Evolutionary conservation across 371 early-diverging fungal genomes (phyloP), one percentile per base, ranked within the genome.

Genomic region (Funneliformis caledonium): DNA sequence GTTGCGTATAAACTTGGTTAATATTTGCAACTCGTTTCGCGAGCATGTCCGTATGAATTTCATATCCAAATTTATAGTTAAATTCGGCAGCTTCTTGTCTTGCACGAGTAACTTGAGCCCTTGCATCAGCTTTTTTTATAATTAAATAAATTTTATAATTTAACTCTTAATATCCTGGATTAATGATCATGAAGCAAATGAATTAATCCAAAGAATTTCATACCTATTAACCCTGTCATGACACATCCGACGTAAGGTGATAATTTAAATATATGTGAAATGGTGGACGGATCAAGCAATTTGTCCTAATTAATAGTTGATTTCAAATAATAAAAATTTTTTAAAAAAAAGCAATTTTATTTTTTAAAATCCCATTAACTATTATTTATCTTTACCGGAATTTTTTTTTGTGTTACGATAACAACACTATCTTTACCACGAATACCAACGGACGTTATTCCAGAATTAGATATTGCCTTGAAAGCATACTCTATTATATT

Each of bases 1-100:
- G 97, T 85, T 99, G 99, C 70, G 99, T 99, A 86, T 96, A 97
- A 50, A 99, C 97, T 91, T 99, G 99, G 85, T 98, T 98, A 83
- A 97, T 92, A 85, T 95, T 97, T 73, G 99, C 99, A 82, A 99
- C 93, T 79, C 98, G 94, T 87, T 97, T 97, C 67, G 98, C 98
- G 80, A 99, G 91, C 93, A 97, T 92, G 84, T 99, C 98, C 11
- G 95, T 91, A 43, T 98, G 94, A 69, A 99, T 98, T 80, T 98
- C 97, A 85, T 99, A 98, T 45, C 99, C 99, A 86, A 93, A 96
- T 88, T 99, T 98, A 91, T 99, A 98, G 52, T 95, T 93, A 90
- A 95, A 99, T 84, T 98, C 98, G 56, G 98, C 99, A 12, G 98
- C 98, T 88, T 99, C 98, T 85, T 93, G 91, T 61, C 98, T 94